Percentiles rank a stretch among this genome's conserved stretches.
phyloP scores from a whole-genome alignment of 2,329 filamentous ascomycete genomes.

The Penicillium sumatraense region DNA sequence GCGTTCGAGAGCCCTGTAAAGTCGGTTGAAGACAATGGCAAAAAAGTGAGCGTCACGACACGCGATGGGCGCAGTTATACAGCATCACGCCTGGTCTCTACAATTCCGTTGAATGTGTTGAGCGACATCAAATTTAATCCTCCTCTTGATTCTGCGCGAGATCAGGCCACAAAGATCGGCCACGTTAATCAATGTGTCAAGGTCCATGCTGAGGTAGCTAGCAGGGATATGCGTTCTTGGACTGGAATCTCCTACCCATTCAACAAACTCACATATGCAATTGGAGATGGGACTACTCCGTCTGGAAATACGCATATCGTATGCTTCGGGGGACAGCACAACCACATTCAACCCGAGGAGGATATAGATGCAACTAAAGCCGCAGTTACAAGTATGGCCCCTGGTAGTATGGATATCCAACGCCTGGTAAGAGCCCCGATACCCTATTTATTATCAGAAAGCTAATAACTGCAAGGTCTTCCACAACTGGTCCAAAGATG shows the following conservation, averaged over 20 bases:
- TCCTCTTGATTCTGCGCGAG: slow-evolving; percentile 40
- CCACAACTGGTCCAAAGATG: slow-evolving; percentile 56
- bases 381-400: slow-evolving; percentile 41
- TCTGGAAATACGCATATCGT: slow-evolving; percentile 56
- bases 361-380: slow-evolving; percentile 40
- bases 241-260: slow-evolving; percentile 50
- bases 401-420: slow-evolving; percentile 30
- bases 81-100: slow-evolving; percentile 44
- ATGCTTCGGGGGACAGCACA: slow-evolving; percentile 48
- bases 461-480: slow-evolving; percentile 39
- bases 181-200: slow-evolving; percentile 55
- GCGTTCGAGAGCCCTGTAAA: slow-evolving; percentile 47
- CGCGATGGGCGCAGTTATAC: slow-evolving; percentile 35
- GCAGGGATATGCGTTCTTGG: slow-evolving; percentile 49
- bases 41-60: slow-evolving; percentile 40
- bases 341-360: slow-evolving; percentile 52
- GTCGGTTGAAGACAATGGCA: slow-evolving; percentile 33
- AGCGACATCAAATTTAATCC: slow-evolving; percentile 48
- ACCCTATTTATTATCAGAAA: neutral
- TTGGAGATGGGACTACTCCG: slow-evolving; percentile 52
- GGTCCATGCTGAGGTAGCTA: slow-evolving; percentile 51
- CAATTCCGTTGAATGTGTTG: slow-evolving; percentile 53
- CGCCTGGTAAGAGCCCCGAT: slow-evolving; percentile 20
- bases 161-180: slow-evolving; percentile 41
- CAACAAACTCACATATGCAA: slow-evolving; percentile 49